Conservation (phyloP, 164 flowering plant species). For the Tetrastigma voinierianum region DNA sequence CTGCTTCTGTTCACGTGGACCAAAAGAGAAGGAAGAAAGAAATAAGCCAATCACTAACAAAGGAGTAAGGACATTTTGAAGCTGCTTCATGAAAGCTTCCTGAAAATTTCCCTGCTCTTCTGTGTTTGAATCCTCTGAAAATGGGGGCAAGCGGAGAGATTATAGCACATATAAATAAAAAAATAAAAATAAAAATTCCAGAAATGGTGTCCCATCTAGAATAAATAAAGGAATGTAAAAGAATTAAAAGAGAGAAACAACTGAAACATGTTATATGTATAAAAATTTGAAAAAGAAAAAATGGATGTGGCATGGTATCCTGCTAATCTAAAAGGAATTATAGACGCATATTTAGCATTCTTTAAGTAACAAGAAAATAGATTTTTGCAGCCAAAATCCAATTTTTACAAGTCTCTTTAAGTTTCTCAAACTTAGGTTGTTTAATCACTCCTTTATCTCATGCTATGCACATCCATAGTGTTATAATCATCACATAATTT, state of each 20-base stretch:
- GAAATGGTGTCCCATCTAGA: background rate
- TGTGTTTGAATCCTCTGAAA: constrained; percentile 56
- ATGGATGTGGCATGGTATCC: background rate
- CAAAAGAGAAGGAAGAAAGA: constrained; percentile 52
- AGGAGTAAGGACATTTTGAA: constrained; percentile 51
- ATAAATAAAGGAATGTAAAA: background rate
- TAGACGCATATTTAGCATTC: background rate
- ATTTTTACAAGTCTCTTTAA: no score
- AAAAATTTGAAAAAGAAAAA: background rate
- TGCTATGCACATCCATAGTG: no score
- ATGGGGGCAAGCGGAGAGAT: background rate
- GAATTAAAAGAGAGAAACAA: no score
- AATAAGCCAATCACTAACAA: constrained; percentile 51
- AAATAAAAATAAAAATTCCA: background rate
- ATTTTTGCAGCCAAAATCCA: no score
- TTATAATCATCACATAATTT: no score
- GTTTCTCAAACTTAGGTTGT: no score
- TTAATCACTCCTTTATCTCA: no score
- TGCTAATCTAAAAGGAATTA: background rate
- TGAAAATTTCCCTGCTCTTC: constrained; percentile 58
- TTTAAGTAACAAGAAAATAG: no score
- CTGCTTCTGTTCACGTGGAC: constrained; percentile 59
- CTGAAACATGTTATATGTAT: no score
- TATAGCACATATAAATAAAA: background rate
- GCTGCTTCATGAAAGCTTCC: constrained; percentile 45